Conservation (phyloP, 305 asterid genomes). For the Ilex paraguariensis region DNA sequence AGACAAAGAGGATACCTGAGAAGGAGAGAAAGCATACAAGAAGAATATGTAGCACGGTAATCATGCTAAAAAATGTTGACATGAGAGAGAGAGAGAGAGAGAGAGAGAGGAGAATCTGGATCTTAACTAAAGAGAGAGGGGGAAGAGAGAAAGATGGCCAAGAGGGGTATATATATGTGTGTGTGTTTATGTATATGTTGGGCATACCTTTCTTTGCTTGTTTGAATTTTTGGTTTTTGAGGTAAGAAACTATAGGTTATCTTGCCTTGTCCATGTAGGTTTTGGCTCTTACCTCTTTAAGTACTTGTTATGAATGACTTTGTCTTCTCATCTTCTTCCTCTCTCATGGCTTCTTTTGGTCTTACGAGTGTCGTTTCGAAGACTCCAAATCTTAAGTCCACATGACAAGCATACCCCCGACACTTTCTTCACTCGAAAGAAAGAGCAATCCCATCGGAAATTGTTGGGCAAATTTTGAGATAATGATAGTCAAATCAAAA, state of each 20-base stretch:
- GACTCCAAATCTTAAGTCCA: constrained; percentile 19
- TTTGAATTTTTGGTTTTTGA: constrained; percentile 34
- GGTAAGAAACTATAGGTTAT: constrained; percentile 24
- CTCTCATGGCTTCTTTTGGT: constrained; percentile 8
- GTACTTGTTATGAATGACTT: constrained; percentile 27
- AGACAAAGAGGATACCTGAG: constrained; percentile 31
- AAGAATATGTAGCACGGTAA: constrained; percentile 45
- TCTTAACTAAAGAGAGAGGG: constrained; percentile 14
- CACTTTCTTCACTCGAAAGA: constrained; percentile 52
- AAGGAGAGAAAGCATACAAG: constrained; percentile 40
- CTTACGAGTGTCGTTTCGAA: constrained; percentile 28
- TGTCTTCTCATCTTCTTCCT: constrained; percentile 25
- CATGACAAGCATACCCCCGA: constrained; percentile 15
- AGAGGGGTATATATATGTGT: constrained; percentile 12
- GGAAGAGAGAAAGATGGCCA: constrained; percentile 11
- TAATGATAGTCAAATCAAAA: too few species aligned
- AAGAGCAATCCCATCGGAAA: neutral
- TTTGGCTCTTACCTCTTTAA: constrained; percentile 11
- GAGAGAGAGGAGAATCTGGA: constrained; percentile 5
- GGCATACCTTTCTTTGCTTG: constrained; percentile 81
- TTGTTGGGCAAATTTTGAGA: neutral
- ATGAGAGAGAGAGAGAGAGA: constrained; percentile 17
- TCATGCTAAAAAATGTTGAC: constrained; percentile 30
- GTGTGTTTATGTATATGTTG: constrained; percentile 1
- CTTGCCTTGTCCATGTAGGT: constrained; percentile 29